Conservation (phyloP, 2,329 filamentous ascomycete species). For the Sporothrix sp. region DNA sequence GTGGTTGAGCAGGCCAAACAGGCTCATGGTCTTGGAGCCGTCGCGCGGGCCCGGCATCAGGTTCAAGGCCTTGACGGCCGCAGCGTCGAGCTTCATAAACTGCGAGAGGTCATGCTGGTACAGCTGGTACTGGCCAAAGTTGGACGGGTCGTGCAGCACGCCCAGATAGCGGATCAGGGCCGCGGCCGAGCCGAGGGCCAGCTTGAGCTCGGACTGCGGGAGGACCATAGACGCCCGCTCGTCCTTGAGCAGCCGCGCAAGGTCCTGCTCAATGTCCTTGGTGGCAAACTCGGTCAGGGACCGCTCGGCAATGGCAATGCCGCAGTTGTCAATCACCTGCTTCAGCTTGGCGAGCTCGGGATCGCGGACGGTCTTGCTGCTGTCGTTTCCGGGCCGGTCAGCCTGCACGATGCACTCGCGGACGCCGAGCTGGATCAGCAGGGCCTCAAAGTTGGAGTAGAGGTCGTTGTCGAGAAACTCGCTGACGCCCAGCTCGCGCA, state of each 20-base stretch:
- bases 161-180: conserved; percentile 91
- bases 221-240: conserved; percentile 67
- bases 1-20: conserved; percentile 89
- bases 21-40: conserved; percentile 93
- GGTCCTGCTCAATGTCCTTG: conserved; percentile 91
- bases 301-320: conserved; percentile 78
- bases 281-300: conserved; percentile 67
- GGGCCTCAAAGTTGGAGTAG: conserved; percentile 94
- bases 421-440: conserved; percentile 91
- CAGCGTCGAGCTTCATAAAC: conserved; percentile 97
- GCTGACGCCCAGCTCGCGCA: conserved; percentile 88
- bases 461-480: conserved; percentile 99
- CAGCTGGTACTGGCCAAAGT: conserved; percentile 93
- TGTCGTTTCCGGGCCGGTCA: conserved; percentile 51
- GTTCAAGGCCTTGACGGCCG: conserved; percentile 86
- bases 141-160: conserved; percentile 80
- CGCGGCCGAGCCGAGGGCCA: conserved; percentile 91
- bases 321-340: conserved; percentile 85
- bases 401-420: conserved; percentile 84
- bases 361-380: conserved; percentile 64
- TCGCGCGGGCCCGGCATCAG: conserved; percentile 94
- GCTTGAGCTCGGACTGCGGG: conserved; percentile 83
- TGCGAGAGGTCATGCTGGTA: conserved; percentile 96
- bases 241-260: conserved; percentile 77
- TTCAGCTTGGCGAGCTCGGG: conserved; percentile 78